These are phyloP conservation scores for Cystoderma amianthinum DNA, from an alignment of 768 basidiomycete genomes.

Conservation along the genomic window DNA sequence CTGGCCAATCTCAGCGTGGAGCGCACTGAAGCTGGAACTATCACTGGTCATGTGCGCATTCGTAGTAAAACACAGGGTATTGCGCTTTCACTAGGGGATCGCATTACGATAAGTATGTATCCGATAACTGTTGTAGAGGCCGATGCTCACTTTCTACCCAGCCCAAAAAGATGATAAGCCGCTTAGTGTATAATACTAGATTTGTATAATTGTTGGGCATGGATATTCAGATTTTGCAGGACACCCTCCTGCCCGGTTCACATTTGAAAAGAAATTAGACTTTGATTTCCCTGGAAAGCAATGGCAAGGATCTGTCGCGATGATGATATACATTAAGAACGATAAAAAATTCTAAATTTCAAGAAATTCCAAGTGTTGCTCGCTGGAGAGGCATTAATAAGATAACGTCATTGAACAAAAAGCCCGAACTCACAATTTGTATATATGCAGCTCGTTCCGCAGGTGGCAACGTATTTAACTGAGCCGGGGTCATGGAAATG, in stretches of 20 bases:
- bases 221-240: too few relatives aligned
- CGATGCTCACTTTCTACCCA: constrained; percentile 8
- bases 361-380: not conserved
- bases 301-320: too few relatives aligned
- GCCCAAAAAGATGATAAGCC: constrained; percentile 36
- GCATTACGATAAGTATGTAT: constrained; percentile 59
- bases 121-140: not conserved
- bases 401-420: not conserved
- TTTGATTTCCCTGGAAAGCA: too few relatives aligned
- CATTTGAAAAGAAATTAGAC: too few relatives aligned
- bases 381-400: not conserved
- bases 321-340: not conserved
- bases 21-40: constrained; percentile 69
- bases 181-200: constrained; percentile 19
- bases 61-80: constrained; percentile 98
- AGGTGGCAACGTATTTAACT: constrained; percentile 70
- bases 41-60: constrained; percentile 93
- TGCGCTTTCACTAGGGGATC: constrained; percentile 88
- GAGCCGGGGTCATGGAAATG: constrained; percentile 76
- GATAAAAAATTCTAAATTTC: too few relatives aligned
- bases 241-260: too few relatives aligned
- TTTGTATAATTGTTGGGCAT: too few relatives aligned
- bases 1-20: constrained; percentile 94
- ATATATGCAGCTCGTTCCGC: constrained; percentile 71
- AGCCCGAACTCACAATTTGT: constrained; percentile 59